phyloP scores from a whole-genome alignment of 306 rosid genomes.

The Calophaca sinica region DNA sequence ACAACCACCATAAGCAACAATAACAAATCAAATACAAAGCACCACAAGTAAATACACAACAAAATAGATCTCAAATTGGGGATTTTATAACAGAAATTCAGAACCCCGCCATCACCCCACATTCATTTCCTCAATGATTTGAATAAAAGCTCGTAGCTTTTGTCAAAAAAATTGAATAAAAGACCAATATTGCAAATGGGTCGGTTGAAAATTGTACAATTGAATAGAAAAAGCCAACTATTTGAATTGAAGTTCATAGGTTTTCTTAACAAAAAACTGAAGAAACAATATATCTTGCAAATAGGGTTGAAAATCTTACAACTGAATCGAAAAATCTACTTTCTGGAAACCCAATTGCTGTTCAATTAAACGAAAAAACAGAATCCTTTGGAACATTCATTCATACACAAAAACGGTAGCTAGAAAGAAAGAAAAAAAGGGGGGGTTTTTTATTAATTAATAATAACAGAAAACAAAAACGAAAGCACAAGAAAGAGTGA shows the following conservation, averaged over 20 bases:
- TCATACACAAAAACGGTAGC: not conserved
- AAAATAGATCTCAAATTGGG: not conserved
- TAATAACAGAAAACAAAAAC: not conserved
- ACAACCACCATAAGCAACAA: slow-evolving; percentile 2
- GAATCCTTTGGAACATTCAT: not conserved
- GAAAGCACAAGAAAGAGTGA: not conserved
- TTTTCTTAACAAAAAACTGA: not conserved
- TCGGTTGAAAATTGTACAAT: not conserved
- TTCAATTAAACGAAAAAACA: not conserved
- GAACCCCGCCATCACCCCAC: not conserved
- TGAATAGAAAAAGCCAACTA: not conserved
- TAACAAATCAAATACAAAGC: not conserved
- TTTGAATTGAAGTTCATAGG: not conserved
- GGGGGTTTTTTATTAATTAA: not conserved
- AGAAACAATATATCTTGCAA: not conserved
- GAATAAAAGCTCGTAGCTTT: slow-evolving; percentile 22
- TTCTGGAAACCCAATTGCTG: slow-evolving; percentile 9
- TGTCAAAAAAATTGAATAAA: not conserved
- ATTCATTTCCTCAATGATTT: too few relatives aligned
- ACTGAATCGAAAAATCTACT: not conserved
- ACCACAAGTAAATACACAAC: slow-evolving; percentile 1
- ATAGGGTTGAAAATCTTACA: not conserved
- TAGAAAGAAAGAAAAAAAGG: not conserved
- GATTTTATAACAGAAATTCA: not conserved
- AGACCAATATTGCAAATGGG: slow-evolving; percentile 7